phyloP scores from a whole-genome alignment of 1,284 basidiomycete genomes.

The Coniophora puteana region DNA sequence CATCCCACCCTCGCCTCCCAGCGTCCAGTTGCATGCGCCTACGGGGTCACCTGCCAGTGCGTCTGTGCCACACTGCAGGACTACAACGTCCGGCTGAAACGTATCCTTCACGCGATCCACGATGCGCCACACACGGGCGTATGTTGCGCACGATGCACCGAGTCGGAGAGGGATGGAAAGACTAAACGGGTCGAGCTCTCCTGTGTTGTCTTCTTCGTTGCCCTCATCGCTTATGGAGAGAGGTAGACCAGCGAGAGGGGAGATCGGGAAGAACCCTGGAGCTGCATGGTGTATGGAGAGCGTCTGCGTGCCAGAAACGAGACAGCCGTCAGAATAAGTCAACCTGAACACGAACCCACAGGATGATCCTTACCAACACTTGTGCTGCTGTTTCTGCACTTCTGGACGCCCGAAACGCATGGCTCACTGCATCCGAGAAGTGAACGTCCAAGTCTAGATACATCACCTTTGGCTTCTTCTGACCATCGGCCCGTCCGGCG shows the following conservation, averaged over 20 bases:
- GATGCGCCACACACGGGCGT: constrained; percentile 56
- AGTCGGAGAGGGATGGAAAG: constrained; percentile 70
- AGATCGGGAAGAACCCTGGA: constrained; percentile 81
- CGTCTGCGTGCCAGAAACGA: no score
- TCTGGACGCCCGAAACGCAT: constrained; percentile 59
- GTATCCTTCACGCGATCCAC: constrained; percentile 60
- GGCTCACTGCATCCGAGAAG: constrained; percentile 85
- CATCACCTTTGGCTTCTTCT: constrained; percentile 66
- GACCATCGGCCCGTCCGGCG: constrained; percentile 7
- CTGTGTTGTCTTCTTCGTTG: constrained; percentile 24
- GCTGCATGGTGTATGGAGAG: constrained; percentile 82
- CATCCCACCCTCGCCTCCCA: constrained; percentile 62
- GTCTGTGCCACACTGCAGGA: constrained; percentile 87
- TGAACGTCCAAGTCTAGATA: constrained; percentile 94
- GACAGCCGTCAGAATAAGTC: neutral
- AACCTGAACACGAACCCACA: neutral
- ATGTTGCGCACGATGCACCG: constrained; percentile 64
- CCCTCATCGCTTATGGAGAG: no score
- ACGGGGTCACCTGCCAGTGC: constrained; percentile 83
- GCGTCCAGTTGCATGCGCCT: constrained; percentile 74
- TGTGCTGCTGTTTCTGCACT: constrained; percentile 35
- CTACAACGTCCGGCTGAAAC: constrained; percentile 75
- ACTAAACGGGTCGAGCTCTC: constrained; percentile 65
- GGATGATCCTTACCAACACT: constrained; percentile 48
- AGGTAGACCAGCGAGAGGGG: constrained; percentile 51